Base-by-base conservation (phyloP, 2,329 filamentous ascomycete genomes). In the Karstenula rhodostoma region DNA sequence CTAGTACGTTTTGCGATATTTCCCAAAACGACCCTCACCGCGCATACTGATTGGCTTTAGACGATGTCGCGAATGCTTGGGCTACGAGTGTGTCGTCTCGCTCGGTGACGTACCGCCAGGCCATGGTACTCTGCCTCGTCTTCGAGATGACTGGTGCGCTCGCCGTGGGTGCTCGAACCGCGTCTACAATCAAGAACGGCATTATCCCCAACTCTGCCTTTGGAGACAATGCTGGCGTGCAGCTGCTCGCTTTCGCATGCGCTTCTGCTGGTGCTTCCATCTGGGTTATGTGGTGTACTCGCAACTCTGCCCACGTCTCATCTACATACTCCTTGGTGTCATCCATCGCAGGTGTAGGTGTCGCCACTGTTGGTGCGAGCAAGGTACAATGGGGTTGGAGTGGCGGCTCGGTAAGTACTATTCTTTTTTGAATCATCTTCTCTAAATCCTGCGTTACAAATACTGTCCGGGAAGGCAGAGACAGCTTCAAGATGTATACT, bases 51-150 rank as follows among this genome's bases (percentile, higher is more conserved):
- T 40, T 29, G 9, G 10, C 22, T 37, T 35, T 22, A 27, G 29
- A 93, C 78, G 91, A 94, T 90, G 90, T 94, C 58, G 91, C 91
- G 73, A 94, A 94, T 80, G 83, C 90, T 53, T 94, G 90, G 89
- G 91, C 91, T 61, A 94, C 91, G 68, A 90, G 87, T 71, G 90
- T 94, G 60, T 93, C 91, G 23, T 93, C 91, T n/a, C 82, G 90
- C 57, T 93, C 91, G 65, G 83, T 92, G 71, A 83, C 88, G 1
- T 90, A 91, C 80, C 79, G 86, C 68, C 87, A 89, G 79, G 89
- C 81, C 61, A 83, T 83, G 79, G 55, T 79, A 56, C 68, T 83
- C 23, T 80, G 79, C 47, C 75, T 79, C 42, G 70, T 82, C 43
- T 80, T 80, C 72, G 82, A 84, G 64, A 82, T 83, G 72, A 68